These are phyloP conservation scores for Verbascum thapsus DNA, from an alignment of 257 asterid genomes.

Conservation along the genomic window DNA sequence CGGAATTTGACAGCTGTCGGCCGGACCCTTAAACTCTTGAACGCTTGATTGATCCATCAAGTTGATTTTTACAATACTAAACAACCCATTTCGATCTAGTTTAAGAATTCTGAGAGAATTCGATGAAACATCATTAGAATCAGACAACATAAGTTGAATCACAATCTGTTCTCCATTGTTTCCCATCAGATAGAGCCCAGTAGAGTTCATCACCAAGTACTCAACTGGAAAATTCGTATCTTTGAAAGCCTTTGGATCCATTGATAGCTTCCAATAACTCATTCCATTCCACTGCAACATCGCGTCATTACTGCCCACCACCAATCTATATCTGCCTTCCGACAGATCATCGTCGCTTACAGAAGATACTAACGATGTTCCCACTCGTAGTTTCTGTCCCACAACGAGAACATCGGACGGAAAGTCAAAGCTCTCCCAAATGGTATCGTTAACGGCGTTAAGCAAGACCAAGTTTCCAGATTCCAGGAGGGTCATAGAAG, in stretches of 20 bases:
- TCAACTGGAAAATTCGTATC: conserved; percentile 38
- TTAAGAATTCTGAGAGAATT: conserved; percentile 35
- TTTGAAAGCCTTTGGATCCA: conserved; percentile 42
- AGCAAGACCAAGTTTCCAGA: conserved; percentile 69
- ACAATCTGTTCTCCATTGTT: conserved; percentile 42
- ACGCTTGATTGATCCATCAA: conserved; percentile 1
- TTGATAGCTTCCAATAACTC: conserved; percentile 63
- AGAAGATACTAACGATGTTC: conserved; percentile 46
- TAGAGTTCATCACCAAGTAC: conserved; percentile 47
- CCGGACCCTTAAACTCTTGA: conserved; percentile 45
- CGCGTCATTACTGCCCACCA: conserved; percentile 49
- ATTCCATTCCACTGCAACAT: conserved; percentile 56
- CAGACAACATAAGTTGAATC: conserved; percentile 30
- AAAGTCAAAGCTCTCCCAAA: conserved; percentile 65
- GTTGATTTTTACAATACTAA: conserved; percentile 31
- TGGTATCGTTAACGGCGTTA: conserved; percentile 28
- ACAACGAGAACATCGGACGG: conserved; percentile 65
- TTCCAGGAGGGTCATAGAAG: conserved; percentile 54
- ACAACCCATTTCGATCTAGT: conserved; percentile 46
- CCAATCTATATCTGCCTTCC: conserved; percentile 50
- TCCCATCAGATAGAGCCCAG: conserved; percentile 61
- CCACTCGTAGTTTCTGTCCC: conserved; percentile 53
- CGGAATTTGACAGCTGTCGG: conserved; percentile 54
- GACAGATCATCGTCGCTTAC: conserved; percentile 38
- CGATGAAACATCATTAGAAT: conserved; percentile 27